Evolutionary conservation across 768 basidiomycete species (phyloP).

Genomic region (Leucocoprinus birnbaumii): DNA sequence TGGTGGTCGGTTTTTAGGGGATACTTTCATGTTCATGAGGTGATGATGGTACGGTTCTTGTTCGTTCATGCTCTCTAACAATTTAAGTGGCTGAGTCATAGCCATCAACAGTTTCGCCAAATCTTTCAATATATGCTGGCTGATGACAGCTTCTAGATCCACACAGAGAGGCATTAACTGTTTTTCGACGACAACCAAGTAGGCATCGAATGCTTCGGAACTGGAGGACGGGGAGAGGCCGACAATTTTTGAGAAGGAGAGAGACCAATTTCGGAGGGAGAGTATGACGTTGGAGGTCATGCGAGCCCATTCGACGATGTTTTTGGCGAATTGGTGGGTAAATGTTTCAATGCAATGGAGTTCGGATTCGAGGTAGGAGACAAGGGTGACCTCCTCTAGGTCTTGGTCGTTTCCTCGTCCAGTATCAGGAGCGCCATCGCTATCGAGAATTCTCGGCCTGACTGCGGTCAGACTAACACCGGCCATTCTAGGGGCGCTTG

Average conservation of each 20-base stretch:
- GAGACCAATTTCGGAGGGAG: constrained; percentile 58
- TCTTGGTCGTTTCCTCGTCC: constrained; percentile 17
- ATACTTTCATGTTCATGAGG: constrained; percentile 63
- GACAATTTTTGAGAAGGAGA: constrained; percentile 64
- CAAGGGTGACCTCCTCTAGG: constrained; percentile 40
- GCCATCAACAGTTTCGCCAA: constrained; percentile 57
- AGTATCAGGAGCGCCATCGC: neutral
- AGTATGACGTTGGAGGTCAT: constrained; percentile 46
- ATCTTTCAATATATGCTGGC: constrained; percentile 51
- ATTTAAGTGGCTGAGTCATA: constrained; percentile 58
- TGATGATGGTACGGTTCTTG: constrained; percentile 72
- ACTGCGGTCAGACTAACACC: constrained; percentile 60
- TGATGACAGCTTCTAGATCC: constrained; percentile 52
- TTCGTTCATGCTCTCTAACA: constrained; percentile 69
- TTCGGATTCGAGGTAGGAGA: constrained; percentile 53
- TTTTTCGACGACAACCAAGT: constrained; percentile 54
- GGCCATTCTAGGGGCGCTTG: constrained; percentile 30
- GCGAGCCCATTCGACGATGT: constrained; percentile 62
- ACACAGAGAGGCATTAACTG: constrained; percentile 50
- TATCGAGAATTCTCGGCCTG: constrained; percentile 42
- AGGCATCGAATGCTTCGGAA: constrained; percentile 70
- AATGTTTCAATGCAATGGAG: constrained; percentile 56
- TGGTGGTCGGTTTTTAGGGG: constrained; percentile 63
- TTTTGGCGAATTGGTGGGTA: constrained; percentile 57
- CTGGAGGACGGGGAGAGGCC: constrained; percentile 47